Base-by-base conservation (phyloP, 306 rosid genomes). In the Clitoria ternatea region DNA sequence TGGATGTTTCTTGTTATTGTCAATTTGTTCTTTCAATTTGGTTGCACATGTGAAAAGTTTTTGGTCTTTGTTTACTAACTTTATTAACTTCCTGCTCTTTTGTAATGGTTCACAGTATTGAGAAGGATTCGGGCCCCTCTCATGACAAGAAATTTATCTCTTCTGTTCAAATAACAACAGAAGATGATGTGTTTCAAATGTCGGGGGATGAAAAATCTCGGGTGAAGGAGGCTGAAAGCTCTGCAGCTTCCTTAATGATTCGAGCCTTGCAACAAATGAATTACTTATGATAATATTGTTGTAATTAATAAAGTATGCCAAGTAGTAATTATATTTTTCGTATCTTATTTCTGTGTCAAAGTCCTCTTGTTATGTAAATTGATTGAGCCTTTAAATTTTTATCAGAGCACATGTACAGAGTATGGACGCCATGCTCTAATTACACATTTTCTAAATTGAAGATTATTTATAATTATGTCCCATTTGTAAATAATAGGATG, bases 211-310 rank as follows among this genome's bases (percentile, higher is more conserved):
- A 67, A 53, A 81, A 72, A 57, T 61, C 78, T 1, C 85, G 85
- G 62, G 52, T 72, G 39, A 88, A 52, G 33, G 86, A 86, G 10
- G 87, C 97, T 1, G 75, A 90, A 11, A 84, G 82, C 69, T 90
- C 96, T 48, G 96, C 97, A 10, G 96, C 96, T 50, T 88, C 91
- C 18, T 76, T 36, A 0, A 78, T 90, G 90, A 79, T 92, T 39
- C 55, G 65, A 2, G 81, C 86, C 70, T 74, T 87, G 37, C 79
- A 77, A 45, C 79, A 85, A 64, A 57, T 73, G 13, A 65, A 70
- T 12, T 44, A 8, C 70, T 20, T 82, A 17, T 88, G 73, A 29
- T 37, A 15, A 1, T 23, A 23, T 37, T 22, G 35, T 33, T 17
- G 36, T 40, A 48, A 19, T 48, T 9, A 2, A 0, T 17, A 5